Evolutionary conservation across 805 yeast species (phyloP).

Genomic region (Kodamaea restingae): DNA sequence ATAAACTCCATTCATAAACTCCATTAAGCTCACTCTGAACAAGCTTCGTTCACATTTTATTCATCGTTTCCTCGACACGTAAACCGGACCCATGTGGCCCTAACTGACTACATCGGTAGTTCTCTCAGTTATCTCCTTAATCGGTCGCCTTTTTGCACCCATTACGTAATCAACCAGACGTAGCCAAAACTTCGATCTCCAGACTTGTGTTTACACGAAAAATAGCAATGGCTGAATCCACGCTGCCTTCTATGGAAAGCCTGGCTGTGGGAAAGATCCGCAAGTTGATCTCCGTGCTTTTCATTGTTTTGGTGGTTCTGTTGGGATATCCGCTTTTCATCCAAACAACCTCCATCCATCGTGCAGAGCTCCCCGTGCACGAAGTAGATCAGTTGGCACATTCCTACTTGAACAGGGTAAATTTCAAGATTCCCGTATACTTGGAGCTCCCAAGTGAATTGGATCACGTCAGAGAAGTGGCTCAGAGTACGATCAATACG

Average conservation of each 20-base stretch:
- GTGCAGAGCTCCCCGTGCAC: constrained; percentile 56
- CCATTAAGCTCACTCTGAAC: too few relatives aligned
- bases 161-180: too few relatives aligned
- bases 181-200: too few relatives aligned
- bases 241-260: constrained; percentile 1
- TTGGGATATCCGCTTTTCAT: constrained; percentile 21
- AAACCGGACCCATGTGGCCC: too few relatives aligned
- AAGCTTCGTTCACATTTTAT: too few relatives aligned
- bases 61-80: too few relatives aligned
- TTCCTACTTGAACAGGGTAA: constrained; percentile 21
- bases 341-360: constrained; percentile 54
- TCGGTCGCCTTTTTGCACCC: too few relatives aligned
- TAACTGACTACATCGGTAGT: too few relatives aligned
- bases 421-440: constrained; percentile 42
- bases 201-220: too few relatives aligned
- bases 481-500: constrained; percentile 36
- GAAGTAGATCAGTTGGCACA: constrained; percentile 33
- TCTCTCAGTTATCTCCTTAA: too few relatives aligned
- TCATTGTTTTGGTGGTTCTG: constrained; percentile 16
- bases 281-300: constrained; percentile 11
- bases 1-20: too few relatives aligned
- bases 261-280: constrained; percentile 9
- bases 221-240: too few relatives aligned
- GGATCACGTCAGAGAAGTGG: constrained; percentile 23
- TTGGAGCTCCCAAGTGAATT: constrained; percentile 32